Base-by-base conservation (phyloP, 176 grass and related monocot species). In the Alloteropsis semialata region DNA sequence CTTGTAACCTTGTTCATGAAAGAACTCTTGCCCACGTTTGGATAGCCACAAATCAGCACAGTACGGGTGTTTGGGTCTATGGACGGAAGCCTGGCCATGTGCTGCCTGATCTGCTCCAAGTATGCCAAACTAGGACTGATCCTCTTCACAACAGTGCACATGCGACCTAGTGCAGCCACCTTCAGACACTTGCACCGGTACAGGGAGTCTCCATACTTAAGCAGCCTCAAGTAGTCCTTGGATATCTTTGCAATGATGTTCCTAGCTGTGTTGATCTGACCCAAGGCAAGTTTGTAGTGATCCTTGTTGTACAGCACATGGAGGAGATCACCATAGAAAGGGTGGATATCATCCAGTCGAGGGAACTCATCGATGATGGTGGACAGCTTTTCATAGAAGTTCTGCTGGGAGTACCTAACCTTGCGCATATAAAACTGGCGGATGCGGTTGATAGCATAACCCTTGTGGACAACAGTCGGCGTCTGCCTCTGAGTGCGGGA, bases 1-100 rank as follows among this genome's bases (percentile, higher is more conserved):
- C 89, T 91, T 36, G 92, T 91, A 75, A 94, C 48, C 89, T 94
- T 94, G 66, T 94, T 94, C 75, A 94, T 89, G 86, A 94, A 94
- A 53, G 87, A 89, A 65, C 87, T 89, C 63, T 89, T 89, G 0
- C 87, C 87, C 25, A 89, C 87, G 46, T 89, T 89, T 81, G 87
- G 87, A 85, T 89, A 89, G 8, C 87, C 87, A 81, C 87, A 89
- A 77, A 89, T 89, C 82, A 89, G 50, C n/a, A 89, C 58, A 30
- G 87, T 89, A 41, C 92, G 84, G 18, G 92, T 94, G 54, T 90
- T 93, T 1, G 92, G 92, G 24, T 93, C 92, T 60, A 93, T 93
- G 37, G 92, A 93, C 6, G 92, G 92, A 51, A 93, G 92, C 74
- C 92, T 90, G 2, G 92, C 85, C 92, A 90, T 93, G 69, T 93